phyloP scores from a whole-genome alignment of 805 yeast species.

The Candida ficus region DNA sequence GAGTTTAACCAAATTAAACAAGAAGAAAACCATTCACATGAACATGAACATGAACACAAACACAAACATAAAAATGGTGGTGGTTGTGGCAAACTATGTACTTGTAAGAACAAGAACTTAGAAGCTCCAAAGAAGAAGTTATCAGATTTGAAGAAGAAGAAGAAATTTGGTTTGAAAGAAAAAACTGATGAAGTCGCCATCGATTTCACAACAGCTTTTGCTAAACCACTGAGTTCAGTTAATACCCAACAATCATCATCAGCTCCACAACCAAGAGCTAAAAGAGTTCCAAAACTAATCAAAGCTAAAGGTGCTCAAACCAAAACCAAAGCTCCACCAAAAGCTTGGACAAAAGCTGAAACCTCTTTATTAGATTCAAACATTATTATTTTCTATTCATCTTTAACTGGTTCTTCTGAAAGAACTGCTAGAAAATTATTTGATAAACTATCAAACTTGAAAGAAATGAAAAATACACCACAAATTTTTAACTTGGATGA shows the following conservation, averaged over 20 bases:
- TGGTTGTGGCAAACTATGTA: slow-evolving; percentile 32
- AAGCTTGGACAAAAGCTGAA: slow-evolving; percentile 35
- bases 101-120: slow-evolving; percentile 24
- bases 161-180: slow-evolving; percentile 13
- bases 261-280: slow-evolving; percentile 16
- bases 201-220: slow-evolving; percentile 36
- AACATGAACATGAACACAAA: slow-evolving; percentile 9
- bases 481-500: slow-evolving; percentile 69
- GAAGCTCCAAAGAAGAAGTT: slow-evolving; percentile 22
- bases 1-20: slow-evolving; percentile 5
- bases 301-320: slow-evolving; percentile 31
- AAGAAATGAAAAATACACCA: slow-evolving; percentile 37
- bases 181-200: slow-evolving; percentile 25
- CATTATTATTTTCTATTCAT: slow-evolving; percentile 70
- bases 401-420: slow-evolving; percentile 79
- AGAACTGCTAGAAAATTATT: slow-evolving; percentile 55
- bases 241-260: background rate
- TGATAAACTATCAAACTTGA: slow-evolving; percentile 29
- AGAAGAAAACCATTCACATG: background rate
- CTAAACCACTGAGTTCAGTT: slow-evolving; percentile 11
- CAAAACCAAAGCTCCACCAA: slow-evolving; percentile 22
- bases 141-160: slow-evolving; percentile 18
- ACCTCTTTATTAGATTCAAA: slow-evolving; percentile 47
- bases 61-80: slow-evolving; percentile 23
- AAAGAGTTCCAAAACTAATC: slow-evolving; percentile 38